A percentile compares a stretch with the other conserved stretches of the same genome.
Evolutionary conservation across 371 early-diverging fungal species (phyloP).

Genomic region (Actinomucor elegans): DNA sequence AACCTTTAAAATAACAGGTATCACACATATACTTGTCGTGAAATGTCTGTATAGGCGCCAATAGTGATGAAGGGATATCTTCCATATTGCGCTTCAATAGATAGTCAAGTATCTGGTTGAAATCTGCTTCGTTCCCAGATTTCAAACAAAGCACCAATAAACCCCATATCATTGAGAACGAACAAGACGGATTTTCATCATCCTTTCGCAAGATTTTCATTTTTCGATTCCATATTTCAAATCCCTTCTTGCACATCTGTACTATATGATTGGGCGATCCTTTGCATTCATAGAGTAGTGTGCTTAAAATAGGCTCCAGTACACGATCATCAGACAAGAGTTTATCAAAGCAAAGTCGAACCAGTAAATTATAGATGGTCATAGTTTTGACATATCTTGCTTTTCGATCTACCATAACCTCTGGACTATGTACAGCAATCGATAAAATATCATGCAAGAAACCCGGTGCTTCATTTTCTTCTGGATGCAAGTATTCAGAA

Average conservation of each 20-base stretch:
- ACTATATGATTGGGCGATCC: conserved; percentile 19
- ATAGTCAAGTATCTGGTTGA: conserved; percentile 13
- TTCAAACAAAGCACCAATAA: conserved; percentile 25
- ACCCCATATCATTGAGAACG: conserved; percentile 33
- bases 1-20: conserved; percentile 35
- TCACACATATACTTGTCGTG: conserved; percentile 27
- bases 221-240: conserved; percentile 31
- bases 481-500: conserved; percentile 34
- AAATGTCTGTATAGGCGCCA: conserved; percentile 34
- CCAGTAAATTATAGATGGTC: conserved; percentile 28
- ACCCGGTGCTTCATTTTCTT: conserved; percentile 33
- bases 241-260: conserved; percentile 24
- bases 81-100: background rate
- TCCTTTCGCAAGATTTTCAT: conserved; percentile 1
- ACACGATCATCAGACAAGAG: conserved; percentile 36
- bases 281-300: conserved; percentile 30
- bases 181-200: too few species aligned
- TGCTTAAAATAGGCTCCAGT: conserved; percentile 32
- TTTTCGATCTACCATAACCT: conserved; percentile 10
- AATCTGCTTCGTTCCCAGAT: conserved; percentile 24
- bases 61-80: conserved; percentile 23
- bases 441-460: conserved; percentile 36
- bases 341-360: conserved; percentile 17
- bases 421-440: conserved; percentile 30
- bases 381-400: conserved; percentile 32